A percentile compares a stretch with the other conserved stretches of the same genome.
phyloP scores from a whole-genome alignment of 2,329 filamentous ascomycete species.

The Pyricularia pennisetigena region DNA sequence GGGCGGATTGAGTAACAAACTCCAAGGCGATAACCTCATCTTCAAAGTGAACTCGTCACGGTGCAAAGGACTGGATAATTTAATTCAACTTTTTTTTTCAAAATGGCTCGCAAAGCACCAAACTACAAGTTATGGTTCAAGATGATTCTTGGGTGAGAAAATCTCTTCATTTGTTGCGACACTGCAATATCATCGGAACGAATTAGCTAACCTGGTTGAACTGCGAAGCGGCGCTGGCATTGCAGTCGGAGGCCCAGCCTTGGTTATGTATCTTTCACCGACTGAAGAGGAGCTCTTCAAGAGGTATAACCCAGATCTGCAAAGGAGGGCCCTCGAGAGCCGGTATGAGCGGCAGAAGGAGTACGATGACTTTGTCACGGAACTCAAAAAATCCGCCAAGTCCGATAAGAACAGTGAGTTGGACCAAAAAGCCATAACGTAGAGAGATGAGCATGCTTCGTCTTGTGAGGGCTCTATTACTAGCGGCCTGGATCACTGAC shows the following conservation, averaged over 20 bases:
- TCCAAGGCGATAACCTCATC: neutral
- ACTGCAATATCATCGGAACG: neutral
- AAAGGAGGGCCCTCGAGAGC: slow-evolving; percentile 74
- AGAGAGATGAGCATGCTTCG: neutral
- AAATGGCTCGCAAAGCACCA: slow-evolving; percentile 34
- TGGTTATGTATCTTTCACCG: slow-evolving; percentile 72
- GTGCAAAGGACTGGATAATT: neutral
- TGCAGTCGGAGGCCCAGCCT: slow-evolving; percentile 73
- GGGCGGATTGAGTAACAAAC: neutral
- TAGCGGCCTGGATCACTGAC: slow-evolving; percentile 3
- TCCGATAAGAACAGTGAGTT: slow-evolving; percentile 80
- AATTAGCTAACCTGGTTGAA: neutral
- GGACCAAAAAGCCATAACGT: neutral
- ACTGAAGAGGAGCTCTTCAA: slow-evolving; percentile 88
- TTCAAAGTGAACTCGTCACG: neutral
- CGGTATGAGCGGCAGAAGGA: slow-evolving; percentile 69
- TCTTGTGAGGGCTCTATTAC: neutral
- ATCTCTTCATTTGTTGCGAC: neutral
- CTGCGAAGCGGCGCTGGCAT: slow-evolving; percentile 54
- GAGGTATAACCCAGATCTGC: slow-evolving; percentile 90
- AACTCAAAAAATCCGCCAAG: slow-evolving; percentile 81
- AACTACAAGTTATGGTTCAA: slow-evolving; percentile 56
- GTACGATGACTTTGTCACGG: slow-evolving; percentile 77
- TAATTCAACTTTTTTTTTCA: neutral
- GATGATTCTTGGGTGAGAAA: slow-evolving; percentile 58